These are phyloP conservation scores for Plasmodium vinckei DNA, from an alignment of 169 alveolate species.

Conservation along the genomic window DNA sequence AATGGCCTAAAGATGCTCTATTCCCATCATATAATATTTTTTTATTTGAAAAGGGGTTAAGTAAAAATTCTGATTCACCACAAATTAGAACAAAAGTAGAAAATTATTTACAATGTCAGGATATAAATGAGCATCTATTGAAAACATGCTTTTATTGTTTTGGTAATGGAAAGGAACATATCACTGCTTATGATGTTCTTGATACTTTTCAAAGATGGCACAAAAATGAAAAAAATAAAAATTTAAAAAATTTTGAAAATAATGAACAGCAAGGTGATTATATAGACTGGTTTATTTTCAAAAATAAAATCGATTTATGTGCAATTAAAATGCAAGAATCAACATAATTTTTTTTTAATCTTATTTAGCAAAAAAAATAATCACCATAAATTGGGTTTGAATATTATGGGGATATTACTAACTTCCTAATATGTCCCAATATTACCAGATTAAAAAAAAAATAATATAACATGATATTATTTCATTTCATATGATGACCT, in stretches of 20 bases:
- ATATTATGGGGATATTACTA: too few relatives aligned
- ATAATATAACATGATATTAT: too few relatives aligned
- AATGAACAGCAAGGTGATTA: neutral
- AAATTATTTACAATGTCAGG: constrained; percentile 52
- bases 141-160: constrained; percentile 66
- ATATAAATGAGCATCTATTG: constrained; percentile 49
- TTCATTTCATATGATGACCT: too few relatives aligned
- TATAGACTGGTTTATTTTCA: constrained; percentile 66
- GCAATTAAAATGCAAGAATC: constrained; percentile 50
- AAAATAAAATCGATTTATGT: constrained; percentile 50
- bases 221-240: constrained; percentile 16
- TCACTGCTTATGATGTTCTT: constrained; percentile 71
- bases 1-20: constrained; percentile 73
- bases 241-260: constrained; percentile 22
- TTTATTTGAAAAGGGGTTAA: constrained; percentile 67
- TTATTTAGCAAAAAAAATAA: neutral
- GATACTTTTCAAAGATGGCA: constrained; percentile 52
- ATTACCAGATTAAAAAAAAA: too few relatives aligned
- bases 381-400: too few relatives aligned
- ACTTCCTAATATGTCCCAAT: too few relatives aligned
- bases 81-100: constrained; percentile 54
- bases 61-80: constrained; percentile 70
- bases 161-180: constrained; percentile 47
- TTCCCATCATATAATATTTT: constrained; percentile 67
- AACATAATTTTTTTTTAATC: neutral